Evolutionary conservation across 139 green algal genomes (phyloP).

Genomic region (Micromonas pusilla): DNA sequence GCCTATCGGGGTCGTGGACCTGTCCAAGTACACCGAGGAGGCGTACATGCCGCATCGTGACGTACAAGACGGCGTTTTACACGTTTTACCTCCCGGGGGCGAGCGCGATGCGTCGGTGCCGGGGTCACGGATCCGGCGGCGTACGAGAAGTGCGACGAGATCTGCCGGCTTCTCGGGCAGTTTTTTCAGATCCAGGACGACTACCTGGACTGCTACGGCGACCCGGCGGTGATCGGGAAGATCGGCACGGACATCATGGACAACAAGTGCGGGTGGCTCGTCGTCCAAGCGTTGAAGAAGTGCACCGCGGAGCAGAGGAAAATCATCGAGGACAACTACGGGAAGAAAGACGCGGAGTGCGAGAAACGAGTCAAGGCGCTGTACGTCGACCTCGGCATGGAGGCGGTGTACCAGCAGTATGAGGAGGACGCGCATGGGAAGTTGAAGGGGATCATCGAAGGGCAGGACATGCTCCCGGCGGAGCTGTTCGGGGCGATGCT

Average conservation of each 20-base stretch:
- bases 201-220: constrained; percentile 91
- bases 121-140: constrained; percentile 48
- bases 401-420: constrained; percentile 75
- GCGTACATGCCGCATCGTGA: constrained; percentile 93
- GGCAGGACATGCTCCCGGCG: constrained; percentile 69
- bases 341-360: constrained; percentile 57
- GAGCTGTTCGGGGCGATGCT: constrained; percentile 79
- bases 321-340: constrained; percentile 86
- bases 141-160: constrained; percentile 57
- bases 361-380: constrained; percentile 80
- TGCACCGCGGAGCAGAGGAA: constrained; percentile 68
- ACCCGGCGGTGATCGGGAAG: constrained; percentile 91
- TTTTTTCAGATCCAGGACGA: constrained; percentile 99
- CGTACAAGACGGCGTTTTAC: constrained; percentile 93
- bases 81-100: constrained; percentile 93
- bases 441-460: constrained; percentile 58
- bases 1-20: constrained; percentile 70
- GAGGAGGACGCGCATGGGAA: constrained; percentile 65
- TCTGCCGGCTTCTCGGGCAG: constrained; percentile 81
- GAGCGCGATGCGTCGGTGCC: constrained; percentile 77
- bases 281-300: constrained; percentile 80
- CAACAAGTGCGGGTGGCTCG: constrained; percentile 98
- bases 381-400: constrained; percentile 77
- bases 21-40: constrained; percentile 78
- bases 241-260: constrained; percentile 98